phyloP scores from a whole-genome alignment of 176 grass and related monocot genomes.

The Aegilops sharonensis region DNA sequence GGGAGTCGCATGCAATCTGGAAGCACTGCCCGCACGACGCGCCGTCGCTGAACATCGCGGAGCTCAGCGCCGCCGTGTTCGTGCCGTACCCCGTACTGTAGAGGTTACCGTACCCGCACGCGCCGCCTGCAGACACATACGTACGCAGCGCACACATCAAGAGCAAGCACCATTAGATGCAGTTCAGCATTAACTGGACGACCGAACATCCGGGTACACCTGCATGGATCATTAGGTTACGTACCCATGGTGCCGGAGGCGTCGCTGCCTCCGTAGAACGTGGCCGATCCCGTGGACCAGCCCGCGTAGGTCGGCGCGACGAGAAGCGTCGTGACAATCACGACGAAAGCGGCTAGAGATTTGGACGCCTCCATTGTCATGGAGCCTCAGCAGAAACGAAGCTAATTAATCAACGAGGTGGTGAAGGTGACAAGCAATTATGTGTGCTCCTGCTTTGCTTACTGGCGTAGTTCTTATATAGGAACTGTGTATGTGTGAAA shows the following conservation, averaged over 20 bases:
- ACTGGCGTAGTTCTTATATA: conserved; percentile 1
- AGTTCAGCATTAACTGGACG: no score
- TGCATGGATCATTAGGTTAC: neutral
- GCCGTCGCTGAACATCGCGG: conserved; percentile 14
- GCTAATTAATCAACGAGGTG: neutral
- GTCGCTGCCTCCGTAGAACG: conserved; percentile 79
- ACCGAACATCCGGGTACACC: neutral
- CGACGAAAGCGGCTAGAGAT: neutral
- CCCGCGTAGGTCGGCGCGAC: neutral
- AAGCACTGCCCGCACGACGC: conserved; percentile 68
- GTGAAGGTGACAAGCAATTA: neutral
- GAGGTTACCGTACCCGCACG: conserved; percentile 83
- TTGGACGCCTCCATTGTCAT: conserved; percentile 4
- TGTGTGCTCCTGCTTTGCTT: neutral
- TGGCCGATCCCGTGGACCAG: conserved; percentile 45
- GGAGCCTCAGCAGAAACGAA: neutral
- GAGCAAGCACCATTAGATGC: neutral
- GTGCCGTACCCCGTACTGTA: conserved; percentile 33
- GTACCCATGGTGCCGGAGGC: conserved; percentile 81
- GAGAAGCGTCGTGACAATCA: neutral
- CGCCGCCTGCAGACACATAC: conserved; percentile 40
- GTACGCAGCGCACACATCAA: neutral
- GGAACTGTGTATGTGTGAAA: neutral
- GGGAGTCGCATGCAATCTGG: conserved; percentile 41
- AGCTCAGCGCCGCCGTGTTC: conserved; percentile 48